Conservation (phyloP, 805 yeast genomes). For the Barnettozyma botsteinii region DNA sequence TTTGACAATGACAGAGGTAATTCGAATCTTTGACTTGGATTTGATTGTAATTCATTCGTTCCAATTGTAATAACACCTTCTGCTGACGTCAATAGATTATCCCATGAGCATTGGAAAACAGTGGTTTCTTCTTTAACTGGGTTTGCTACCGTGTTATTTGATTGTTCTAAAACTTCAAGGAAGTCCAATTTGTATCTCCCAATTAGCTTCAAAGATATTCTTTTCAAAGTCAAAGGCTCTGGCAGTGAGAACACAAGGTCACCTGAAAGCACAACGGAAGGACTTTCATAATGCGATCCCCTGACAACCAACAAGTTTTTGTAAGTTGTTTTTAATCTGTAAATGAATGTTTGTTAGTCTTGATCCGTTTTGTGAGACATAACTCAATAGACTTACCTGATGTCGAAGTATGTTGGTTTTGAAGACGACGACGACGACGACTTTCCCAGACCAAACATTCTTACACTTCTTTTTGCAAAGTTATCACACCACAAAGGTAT, state of each 20-base stretch:
- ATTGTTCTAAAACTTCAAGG: slow-evolving; percentile 37
- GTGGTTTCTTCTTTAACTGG: slow-evolving; percentile 46
- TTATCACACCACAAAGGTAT: too few relatives aligned
- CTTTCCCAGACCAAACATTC: slow-evolving; percentile 24
- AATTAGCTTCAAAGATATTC: slow-evolving; percentile 52
- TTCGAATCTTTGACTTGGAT: slow-evolving; percentile 8
- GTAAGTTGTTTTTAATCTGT: slow-evolving; percentile 30
- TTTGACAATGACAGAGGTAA: slow-evolving; percentile 4
- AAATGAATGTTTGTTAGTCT: not conserved
- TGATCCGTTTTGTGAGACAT: too few relatives aligned
- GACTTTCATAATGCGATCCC: slow-evolving; percentile 72
- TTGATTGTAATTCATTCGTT: slow-evolving; percentile 10
- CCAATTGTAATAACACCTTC: slow-evolving; percentile 27
- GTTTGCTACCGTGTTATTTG: slow-evolving; percentile 31
- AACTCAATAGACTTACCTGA: slow-evolving; percentile 21
- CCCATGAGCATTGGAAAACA: slow-evolving; percentile 73
- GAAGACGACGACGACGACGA: slow-evolving; percentile 12
- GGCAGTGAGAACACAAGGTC: slow-evolving; percentile 62
- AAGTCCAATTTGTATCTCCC: slow-evolving; percentile 63
- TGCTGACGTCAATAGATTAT: slow-evolving; percentile 36
- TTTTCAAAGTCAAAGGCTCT: slow-evolving; percentile 61
- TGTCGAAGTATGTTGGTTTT: slow-evolving; percentile 27
- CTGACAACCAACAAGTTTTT: slow-evolving; percentile 67
- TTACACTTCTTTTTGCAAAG: not conserved
- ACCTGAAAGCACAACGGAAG: slow-evolving; percentile 71